Conservation (phyloP, 116 monocot genomes). For the Thalassia testudinum region DNA sequence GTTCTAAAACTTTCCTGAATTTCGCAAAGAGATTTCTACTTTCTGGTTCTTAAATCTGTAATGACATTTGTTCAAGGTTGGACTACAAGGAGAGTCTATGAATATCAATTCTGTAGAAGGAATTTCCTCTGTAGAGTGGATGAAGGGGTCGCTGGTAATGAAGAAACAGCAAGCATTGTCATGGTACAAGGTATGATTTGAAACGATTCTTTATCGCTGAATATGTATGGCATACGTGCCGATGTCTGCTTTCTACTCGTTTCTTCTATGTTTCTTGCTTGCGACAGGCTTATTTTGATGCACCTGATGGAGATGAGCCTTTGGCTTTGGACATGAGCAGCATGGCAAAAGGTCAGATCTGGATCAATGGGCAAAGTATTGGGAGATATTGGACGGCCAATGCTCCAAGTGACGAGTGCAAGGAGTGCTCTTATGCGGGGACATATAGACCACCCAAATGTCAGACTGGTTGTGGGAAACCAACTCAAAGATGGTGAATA, state of each 20-base stretch:
- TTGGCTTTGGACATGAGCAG: conserved; percentile 91
- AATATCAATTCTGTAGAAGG: conserved; percentile 82
- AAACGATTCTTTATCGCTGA: not conserved
- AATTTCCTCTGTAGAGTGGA: conserved; percentile 81
- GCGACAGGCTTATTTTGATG: conserved; percentile 75
- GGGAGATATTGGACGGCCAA: conserved; percentile 86
- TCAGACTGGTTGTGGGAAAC: conserved; percentile 79
- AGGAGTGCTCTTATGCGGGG: conserved; percentile 60
- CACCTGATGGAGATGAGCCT: conserved; percentile 84
- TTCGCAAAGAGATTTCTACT: conserved; percentile 1
- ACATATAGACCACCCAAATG: conserved; percentile 74
- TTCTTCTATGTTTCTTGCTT: not conserved
- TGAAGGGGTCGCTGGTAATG: conserved; percentile 47
- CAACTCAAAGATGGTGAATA: conserved; percentile 87
- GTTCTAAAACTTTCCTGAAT: conserved; percentile 17
- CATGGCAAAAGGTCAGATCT: conserved; percentile 96
- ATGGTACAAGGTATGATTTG: conserved; percentile 70
- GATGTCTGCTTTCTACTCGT: not conserved
- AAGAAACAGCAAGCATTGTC: conserved; percentile 72
- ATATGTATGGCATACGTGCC: not conserved
- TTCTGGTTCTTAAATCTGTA: conserved; percentile 1
- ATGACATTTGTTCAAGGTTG: conserved; percentile 35
- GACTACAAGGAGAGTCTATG: conserved; percentile 89
- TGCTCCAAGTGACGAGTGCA: conserved; percentile 61
- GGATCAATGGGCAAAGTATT: conserved; percentile 90